phyloP scores from a whole-genome alignment of 2,329 filamentous ascomycete genomes.

The Penicillium psychrosexuale region DNA sequence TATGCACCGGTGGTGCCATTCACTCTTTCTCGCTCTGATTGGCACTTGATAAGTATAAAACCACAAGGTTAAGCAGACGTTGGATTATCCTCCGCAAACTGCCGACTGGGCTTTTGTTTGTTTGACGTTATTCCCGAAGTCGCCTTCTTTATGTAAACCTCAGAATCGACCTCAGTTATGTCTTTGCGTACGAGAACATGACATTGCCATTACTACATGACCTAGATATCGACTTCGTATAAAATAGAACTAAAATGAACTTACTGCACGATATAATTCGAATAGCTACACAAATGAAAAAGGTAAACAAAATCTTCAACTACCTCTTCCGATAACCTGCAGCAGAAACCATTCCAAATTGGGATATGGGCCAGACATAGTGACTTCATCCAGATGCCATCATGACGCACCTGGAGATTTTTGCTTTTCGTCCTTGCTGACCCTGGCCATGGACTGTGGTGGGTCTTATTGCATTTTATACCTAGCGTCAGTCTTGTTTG shows the following conservation, averaged over 20 bases:
- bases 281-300: not conserved
- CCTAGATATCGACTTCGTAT: not conserved
- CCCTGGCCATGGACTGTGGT: slow-evolving; percentile 11
- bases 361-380: not conserved
- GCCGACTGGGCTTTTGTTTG: slow-evolving; percentile 3
- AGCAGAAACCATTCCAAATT: not conserved
- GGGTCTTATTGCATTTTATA: slow-evolving; percentile 7
- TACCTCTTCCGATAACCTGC: not conserved
- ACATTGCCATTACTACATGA: not conserved
- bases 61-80: not conserved
- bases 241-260: not conserved
- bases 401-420: slow-evolving; percentile 33
- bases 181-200: slow-evolving; percentile 2
- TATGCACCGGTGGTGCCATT: slow-evolving; percentile 13
- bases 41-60: not conserved
- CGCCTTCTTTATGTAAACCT: not conserved
- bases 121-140: not conserved
- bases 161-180: not conserved
- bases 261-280: not conserved
- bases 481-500: slow-evolving; percentile 16
- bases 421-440: slow-evolving; percentile 4
- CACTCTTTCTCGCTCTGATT: slow-evolving; percentile 4
- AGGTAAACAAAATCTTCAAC: not conserved
- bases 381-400: slow-evolving; percentile 24
- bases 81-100: slow-evolving; percentile 11